Evolutionary conservation across 2,329 filamentous ascomycete species (phyloP).

Genomic region (Scedosporium aurantiacum): DNA sequence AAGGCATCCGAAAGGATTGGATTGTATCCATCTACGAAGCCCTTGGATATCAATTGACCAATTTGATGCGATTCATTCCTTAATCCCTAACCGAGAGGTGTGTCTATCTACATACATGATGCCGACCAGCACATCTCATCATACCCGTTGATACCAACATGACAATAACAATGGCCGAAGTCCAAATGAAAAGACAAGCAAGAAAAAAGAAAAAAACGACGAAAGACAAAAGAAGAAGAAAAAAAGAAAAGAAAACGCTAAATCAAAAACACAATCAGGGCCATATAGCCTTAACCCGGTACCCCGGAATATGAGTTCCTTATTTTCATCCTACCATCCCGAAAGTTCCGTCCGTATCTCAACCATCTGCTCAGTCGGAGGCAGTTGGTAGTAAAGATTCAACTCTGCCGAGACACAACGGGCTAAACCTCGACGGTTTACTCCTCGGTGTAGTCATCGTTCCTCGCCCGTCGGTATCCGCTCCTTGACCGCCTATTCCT

Average conservation of each 20-base stretch:
- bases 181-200: background rate
- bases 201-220: background rate
- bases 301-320: background rate
- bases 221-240: background rate
- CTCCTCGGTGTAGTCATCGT: constrained; percentile 15
- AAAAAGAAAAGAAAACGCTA: background rate
- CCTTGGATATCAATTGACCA: too few relatives aligned
- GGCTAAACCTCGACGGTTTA: constrained; percentile 3
- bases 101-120: background rate
- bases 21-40: too few relatives aligned
- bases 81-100: background rate
- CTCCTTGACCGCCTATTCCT: constrained; percentile 19
- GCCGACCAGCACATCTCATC: constrained; percentile 6
- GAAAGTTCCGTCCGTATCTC: too few relatives aligned
- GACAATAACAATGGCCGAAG: too few relatives aligned
- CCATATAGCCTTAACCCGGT: background rate
- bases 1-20: too few relatives aligned
- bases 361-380: too few relatives aligned
- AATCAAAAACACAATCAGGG: background rate
- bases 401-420: too few relatives aligned
- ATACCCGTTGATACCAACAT: background rate
- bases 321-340: too few relatives aligned
- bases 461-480: constrained; percentile 22
- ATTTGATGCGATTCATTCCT: background rate
- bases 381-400: too few relatives aligned